Evolutionary conservation across 2,329 filamentous ascomycete genomes (phyloP).

Genomic region (Taxawa tesnikishii): DNA sequence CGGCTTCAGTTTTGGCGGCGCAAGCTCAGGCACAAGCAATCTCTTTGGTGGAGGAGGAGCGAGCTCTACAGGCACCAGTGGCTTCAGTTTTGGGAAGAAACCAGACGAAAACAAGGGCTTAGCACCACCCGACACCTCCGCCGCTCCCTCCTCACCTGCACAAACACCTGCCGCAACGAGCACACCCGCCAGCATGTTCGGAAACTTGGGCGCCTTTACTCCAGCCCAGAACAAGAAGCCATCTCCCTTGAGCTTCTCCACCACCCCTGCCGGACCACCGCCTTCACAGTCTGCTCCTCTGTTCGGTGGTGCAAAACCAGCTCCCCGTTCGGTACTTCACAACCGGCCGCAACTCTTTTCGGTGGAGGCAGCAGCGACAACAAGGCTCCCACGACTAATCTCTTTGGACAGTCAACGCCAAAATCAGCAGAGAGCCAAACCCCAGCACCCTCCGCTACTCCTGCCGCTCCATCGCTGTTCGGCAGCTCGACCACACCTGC

Average conservation of each 20-base stretch:
- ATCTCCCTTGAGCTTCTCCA: constrained; percentile 9
- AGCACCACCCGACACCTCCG: constrained; percentile 1
- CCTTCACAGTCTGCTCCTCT: constrained; percentile 6
- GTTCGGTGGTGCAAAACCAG: too few species aligned
- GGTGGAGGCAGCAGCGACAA: too few species aligned
- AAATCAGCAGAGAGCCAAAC: constrained; percentile 3
- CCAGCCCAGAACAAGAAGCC: constrained; percentile 13
- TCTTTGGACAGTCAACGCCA: too few species aligned
- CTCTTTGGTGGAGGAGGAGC: constrained; percentile 1
- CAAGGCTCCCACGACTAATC: too few species aligned
- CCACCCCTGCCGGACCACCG: constrained; percentile 18
- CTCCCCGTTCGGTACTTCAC: too few species aligned
- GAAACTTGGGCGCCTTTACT: constrained; percentile 9
- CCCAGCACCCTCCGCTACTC: neutral
- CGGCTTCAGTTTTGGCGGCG: constrained; percentile 8
- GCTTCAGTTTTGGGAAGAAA: constrained; percentile 5
- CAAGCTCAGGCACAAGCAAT: constrained; percentile 1
- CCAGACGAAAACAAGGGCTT: constrained; percentile 1
- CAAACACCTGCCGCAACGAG: constrained; percentile 24
- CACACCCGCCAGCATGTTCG: constrained; percentile 4
- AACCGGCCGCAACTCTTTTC: too few species aligned
- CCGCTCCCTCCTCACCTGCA: constrained; percentile 35
- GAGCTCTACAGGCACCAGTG: neutral
- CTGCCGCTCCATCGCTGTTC: neutral
- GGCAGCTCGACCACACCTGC: constrained; percentile 1